Conservation (phyloP, 257 asterid species). For the Nicotiana knightiana region DNA sequence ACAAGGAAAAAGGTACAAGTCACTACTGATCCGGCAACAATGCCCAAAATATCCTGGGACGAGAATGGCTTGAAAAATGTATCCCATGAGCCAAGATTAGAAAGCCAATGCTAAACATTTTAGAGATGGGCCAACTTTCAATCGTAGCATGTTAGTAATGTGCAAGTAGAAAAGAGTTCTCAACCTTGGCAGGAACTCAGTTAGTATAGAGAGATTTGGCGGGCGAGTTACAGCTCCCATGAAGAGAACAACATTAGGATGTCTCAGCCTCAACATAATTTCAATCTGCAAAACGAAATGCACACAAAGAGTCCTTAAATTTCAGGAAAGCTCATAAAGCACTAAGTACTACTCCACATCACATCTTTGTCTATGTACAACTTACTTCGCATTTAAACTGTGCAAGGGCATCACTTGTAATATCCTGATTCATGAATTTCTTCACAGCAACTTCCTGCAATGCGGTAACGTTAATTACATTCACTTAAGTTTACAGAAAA, state of each 20-base stretch:
- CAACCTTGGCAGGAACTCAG: conserved; percentile 95
- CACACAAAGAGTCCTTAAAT: background rate
- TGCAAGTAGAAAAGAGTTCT: conserved; percentile 11
- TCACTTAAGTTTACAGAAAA: background rate
- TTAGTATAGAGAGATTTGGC: conserved; percentile 90
- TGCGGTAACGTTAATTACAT: conserved; percentile 10
- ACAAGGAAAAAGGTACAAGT: background rate
- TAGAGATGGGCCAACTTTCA: background rate
- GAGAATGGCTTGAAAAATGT: background rate
- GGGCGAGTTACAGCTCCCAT: conserved; percentile 98
- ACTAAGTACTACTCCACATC: background rate
- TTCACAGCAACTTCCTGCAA: conserved; percentile 98
- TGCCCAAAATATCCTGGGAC: background rate
- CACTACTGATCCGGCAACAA: background rate
- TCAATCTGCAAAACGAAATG: conserved; percentile 51
- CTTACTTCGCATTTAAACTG: conserved; percentile 90
- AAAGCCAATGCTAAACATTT: background rate
- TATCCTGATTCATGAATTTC: conserved; percentile 95
- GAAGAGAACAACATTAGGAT: conserved; percentile 95
- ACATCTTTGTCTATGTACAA: conserved; percentile 2
- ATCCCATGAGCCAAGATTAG: background rate
- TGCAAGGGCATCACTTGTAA: conserved; percentile 83
- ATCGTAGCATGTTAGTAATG: background rate
- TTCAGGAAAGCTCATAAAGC: background rate
- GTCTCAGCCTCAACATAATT: conserved; percentile 93